Base-by-base conservation (phyloP, 2,329 filamentous ascomycete species). In the Calonectria fujianensis region DNA sequence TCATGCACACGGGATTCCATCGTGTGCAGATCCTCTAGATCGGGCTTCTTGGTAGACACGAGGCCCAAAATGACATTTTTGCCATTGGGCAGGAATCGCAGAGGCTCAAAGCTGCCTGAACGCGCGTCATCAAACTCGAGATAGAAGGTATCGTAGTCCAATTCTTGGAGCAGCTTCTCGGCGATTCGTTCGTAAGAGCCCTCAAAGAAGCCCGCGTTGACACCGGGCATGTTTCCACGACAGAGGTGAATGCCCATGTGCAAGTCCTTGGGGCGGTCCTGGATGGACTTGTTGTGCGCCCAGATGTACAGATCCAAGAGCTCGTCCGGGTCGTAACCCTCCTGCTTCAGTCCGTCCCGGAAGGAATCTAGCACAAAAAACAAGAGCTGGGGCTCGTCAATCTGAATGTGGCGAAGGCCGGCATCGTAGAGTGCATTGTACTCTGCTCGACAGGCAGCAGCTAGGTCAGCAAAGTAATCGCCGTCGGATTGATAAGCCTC, bases 161-260 rank as follows among this genome's bases (percentile, higher is more conserved):
- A 13, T n/a, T 63, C 52, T 8, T n/a, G 39, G 29, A 70, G 31
- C 7, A 70, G 27, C 52, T 63, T 70, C 32, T 51, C 16, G 10
- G 68, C 68, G 20, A 70, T 63, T 6, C 27, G 20, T 2, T 93
- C 92, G 83, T 93, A 93, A 31, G 89, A 89, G 37, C 91, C 92
- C 82, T 92, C 90, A 72, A 90, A 90, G 82, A 93, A 93, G 84
- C 92, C 90, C 27, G 91, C 88, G 31, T 89, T 90, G 1, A 37
- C 18, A 74, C 90, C 89, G 74, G 92, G 90, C 82, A 93, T 93
- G 85, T 93, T 93, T 70, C 89, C 89, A 18, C 89, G 89, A 88
- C 94, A 95, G 66, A 95, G 86, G 82, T 95, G 94, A 29, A 95
- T 91, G 66, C 94, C 94, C 10, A 94, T 88, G 83, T 95, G 93